Conservation (phyloP, 2,329 filamentous ascomycete genomes). For the Phoma sp. region DNA sequence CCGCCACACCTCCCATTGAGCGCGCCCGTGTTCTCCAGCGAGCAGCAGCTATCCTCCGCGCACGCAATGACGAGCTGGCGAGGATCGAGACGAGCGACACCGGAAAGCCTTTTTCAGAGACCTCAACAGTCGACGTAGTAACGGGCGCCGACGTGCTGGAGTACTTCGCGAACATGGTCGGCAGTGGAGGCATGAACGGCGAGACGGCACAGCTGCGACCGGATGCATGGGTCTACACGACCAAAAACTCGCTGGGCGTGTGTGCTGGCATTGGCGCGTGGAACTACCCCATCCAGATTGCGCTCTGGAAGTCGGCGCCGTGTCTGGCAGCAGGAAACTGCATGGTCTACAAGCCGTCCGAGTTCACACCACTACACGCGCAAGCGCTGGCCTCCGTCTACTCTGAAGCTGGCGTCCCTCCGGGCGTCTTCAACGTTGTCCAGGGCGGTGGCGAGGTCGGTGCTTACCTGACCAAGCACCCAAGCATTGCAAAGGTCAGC, state of each 20-base stretch:
- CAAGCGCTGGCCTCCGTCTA: constrained; percentile 78
- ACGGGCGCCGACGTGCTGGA: constrained; percentile 86
- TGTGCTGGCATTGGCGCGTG: constrained; percentile 88
- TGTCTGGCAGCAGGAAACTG: constrained; percentile 86
- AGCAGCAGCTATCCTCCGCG: constrained; percentile 74
- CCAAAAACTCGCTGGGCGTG: constrained; percentile 81
- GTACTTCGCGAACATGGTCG: constrained; percentile 82
- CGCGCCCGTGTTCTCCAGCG: constrained; percentile 79
- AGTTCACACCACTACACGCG: constrained; percentile 84
- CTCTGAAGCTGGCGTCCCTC: constrained; percentile 77
- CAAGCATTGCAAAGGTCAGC: constrained; percentile 79
- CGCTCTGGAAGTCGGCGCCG: constrained; percentile 86
- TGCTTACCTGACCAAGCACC: constrained; percentile 74
- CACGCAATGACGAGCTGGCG: constrained; percentile 80
- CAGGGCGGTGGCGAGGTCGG: constrained; percentile 82
- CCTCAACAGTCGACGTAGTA: constrained; percentile 79
- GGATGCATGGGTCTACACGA: constrained; percentile 82
- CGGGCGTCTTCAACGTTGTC: constrained; percentile 86
- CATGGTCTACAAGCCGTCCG: constrained; percentile 90
- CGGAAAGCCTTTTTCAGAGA: constrained; percentile 85
- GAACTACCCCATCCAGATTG: constrained; percentile 93
- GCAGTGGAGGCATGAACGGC: constrained; percentile 78
- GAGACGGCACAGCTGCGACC: constrained; percentile 76
- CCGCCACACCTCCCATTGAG: constrained; percentile 73
- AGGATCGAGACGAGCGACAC: constrained; percentile 83